Evolutionary conservation across 495 filamentous ascomycete genomes (phyloP).

Genomic region (Aspergillus taichungensis): DNA sequence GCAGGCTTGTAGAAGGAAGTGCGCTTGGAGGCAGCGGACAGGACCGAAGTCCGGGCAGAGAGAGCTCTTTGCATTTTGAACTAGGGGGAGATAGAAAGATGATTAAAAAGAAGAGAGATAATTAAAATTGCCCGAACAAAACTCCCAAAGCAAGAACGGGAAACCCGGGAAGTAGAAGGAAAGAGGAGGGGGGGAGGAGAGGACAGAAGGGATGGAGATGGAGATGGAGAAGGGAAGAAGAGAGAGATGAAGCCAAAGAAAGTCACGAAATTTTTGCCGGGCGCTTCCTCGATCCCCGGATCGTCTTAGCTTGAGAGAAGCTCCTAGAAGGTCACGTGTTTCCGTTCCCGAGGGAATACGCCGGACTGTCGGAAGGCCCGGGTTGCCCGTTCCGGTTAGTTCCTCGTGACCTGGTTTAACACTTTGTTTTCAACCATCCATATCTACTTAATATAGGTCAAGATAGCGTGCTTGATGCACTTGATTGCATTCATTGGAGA

Average conservation of each 20-base stretch:
- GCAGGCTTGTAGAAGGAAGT: conserved; percentile 38
- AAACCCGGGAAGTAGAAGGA: conserved; percentile 7
- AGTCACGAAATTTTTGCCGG: conserved; percentile 44
- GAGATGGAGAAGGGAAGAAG: conserved; percentile 11
- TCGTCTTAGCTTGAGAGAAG: conserved; percentile 37
- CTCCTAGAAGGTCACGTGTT: conserved; percentile 41
- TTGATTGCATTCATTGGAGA: too few relatives aligned
- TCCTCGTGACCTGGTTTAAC: too few relatives aligned
- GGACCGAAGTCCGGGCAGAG: conserved; percentile 56
- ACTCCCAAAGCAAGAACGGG: conserved; percentile 24
- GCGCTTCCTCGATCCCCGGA: conserved; percentile 37
- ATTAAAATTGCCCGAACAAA: conserved; percentile 18
- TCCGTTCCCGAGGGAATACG: conserved; percentile 22
- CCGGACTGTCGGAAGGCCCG: conserved; percentile 16
- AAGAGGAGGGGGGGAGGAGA: conserved; percentile 14
- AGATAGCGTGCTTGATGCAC: neutral
- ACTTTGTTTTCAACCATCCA: too few relatives aligned
- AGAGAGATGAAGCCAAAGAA: conserved; percentile 32
- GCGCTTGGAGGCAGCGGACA: conserved; percentile 57
- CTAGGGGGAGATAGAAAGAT: conserved; percentile 17
- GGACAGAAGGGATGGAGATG: conserved; percentile 14
- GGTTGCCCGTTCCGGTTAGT: neutral
- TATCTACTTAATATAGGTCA: neutral
- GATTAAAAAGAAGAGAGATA: conserved; percentile 12
- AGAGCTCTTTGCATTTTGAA: conserved; percentile 68